A percentile compares a stretch with the other conserved stretches of the same genome.
Conservation (phyloP, 345 rosid genomes). For the Hibiscus trionum region DNA sequence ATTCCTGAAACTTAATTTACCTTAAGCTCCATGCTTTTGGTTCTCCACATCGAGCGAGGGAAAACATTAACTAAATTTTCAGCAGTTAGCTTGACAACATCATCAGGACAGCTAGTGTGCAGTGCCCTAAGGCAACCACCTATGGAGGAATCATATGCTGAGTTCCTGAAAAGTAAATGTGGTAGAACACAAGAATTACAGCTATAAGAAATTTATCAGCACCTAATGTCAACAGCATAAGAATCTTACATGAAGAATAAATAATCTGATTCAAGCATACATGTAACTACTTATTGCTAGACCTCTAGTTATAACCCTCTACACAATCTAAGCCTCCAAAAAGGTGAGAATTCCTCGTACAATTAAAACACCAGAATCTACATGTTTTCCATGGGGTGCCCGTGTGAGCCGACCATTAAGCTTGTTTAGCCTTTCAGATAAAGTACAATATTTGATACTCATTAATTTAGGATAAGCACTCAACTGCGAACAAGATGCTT, state of each 20-base stretch:
- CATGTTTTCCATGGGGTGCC: neutral
- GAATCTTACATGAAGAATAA: neutral
- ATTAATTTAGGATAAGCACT: neutral
- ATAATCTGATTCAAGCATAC: conserved; percentile 6
- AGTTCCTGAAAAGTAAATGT: conserved; percentile 42
- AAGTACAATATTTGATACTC: neutral
- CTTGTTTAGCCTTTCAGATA: neutral
- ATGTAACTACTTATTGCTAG: neutral
- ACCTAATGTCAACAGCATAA: neutral
- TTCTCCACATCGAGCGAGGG: conserved; percentile 52
- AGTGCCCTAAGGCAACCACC: conserved; percentile 63
- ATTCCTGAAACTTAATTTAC: conserved; percentile 25
- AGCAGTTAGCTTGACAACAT: conserved; percentile 62
- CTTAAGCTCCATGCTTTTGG: conserved; percentile 81
- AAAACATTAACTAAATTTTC: conserved; percentile 48
- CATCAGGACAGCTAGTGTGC: conserved; percentile 64
- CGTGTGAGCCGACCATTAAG: neutral
- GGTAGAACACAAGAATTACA: neutral
- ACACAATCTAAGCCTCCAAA: neutral
- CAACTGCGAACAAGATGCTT: neutral
- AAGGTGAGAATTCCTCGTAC: conserved; percentile 1
- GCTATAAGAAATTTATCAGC: neutral
- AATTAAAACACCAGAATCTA: neutral
- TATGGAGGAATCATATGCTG: conserved; percentile 64
- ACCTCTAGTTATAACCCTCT: neutral